Percentiles rank a stretch among this genome's conserved stretches.
These are phyloP conservation scores for Nidula niveotomentosa DNA, from an alignment of 1,284 basidiomycete genomes.

Conservation along the genomic window DNA sequence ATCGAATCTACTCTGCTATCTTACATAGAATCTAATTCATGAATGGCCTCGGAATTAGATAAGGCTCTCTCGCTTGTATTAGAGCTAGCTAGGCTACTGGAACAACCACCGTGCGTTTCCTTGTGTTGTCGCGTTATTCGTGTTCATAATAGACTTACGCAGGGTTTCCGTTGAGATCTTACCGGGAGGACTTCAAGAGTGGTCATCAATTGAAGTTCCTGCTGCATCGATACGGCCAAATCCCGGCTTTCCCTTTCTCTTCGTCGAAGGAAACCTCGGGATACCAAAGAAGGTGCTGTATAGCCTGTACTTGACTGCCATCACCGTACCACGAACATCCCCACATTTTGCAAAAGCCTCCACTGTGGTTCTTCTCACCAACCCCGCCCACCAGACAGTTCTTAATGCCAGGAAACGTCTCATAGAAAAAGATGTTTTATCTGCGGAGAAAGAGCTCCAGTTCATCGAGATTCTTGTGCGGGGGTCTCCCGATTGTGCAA, in stretches of 20 bases:
- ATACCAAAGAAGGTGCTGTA: conserved; percentile 58
- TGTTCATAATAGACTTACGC: neutral
- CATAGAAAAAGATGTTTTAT: conserved; percentile 30
- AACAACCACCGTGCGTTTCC: conserved; percentile 19
- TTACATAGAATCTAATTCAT: too few species aligned
- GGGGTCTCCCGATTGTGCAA: conserved; percentile 50
- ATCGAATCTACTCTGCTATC: too few species aligned
- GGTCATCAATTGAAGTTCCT: conserved; percentile 20
- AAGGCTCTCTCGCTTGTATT: conserved; percentile 40
- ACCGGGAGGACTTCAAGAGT: conserved; percentile 43
- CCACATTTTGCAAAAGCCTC: conserved; percentile 24
- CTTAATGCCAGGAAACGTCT: conserved; percentile 58
- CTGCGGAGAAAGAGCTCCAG: conserved; percentile 42
- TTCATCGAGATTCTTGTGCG: conserved; percentile 47
- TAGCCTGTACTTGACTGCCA: conserved; percentile 46
- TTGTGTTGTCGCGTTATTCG: neutral
- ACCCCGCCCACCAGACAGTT: conserved; percentile 67
- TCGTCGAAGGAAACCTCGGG: conserved; percentile 60
- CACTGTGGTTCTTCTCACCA: conserved; percentile 55
- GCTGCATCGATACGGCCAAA: conserved; percentile 19
- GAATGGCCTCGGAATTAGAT: too few species aligned
- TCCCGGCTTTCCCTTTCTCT: conserved; percentile 47
- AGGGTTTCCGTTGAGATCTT: conserved; percentile 48
- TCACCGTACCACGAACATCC: conserved; percentile 29
- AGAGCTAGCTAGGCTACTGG: conserved; percentile 30